phyloP scores from a whole-genome alignment of 2,329 filamentous ascomycete species.

The Trematosphaeria pertusa region DNA sequence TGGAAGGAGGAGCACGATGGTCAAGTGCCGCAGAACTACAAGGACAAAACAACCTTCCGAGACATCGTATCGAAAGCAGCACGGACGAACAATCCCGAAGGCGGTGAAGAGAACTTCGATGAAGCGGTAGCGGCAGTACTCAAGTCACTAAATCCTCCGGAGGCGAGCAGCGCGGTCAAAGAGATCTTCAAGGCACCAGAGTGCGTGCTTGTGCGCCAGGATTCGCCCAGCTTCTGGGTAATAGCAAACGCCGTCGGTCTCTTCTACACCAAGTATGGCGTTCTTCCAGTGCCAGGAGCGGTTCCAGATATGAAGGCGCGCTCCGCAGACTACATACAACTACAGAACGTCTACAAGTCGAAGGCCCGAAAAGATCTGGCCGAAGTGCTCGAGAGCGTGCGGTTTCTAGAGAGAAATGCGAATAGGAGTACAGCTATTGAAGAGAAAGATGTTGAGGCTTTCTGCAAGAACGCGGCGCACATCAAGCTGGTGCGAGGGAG shows the following conservation, averaged over 20 bases:
- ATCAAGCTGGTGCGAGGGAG: conserved; percentile 82
- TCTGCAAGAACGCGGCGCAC: conserved; percentile 94
- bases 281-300: conserved; percentile 83
- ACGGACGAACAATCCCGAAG: conserved; percentile 77
- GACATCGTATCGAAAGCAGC: conserved; percentile 71
- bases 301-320: conserved; percentile 98
- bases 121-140: conserved; percentile 88
- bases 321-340: conserved; percentile 84
- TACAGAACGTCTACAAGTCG: conserved; percentile 91
- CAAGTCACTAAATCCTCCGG: conserved; percentile 77
- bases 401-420: conserved; percentile 59
- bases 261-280: conserved; percentile 76
- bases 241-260: conserved; percentile 79
- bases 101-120: conserved; percentile 95
- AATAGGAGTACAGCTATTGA: conserved; percentile 62
- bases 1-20: conserved; percentile 80
- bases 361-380: conserved; percentile 81
- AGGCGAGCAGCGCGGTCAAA: conserved; percentile 71
- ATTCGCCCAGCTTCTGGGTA: conserved; percentile 80
- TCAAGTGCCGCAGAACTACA: conserved; percentile 73
- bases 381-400: conserved; percentile 74
- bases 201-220: conserved; percentile 54
- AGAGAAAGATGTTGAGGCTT: conserved; percentile 80
- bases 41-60: conserved; percentile 85
- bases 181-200: conserved; percentile 79